Evolutionary conservation across 805 yeast genomes (phyloP), one percentile per base, ranked within the genome.

Genomic region (Ogataea naganishii): DNA sequence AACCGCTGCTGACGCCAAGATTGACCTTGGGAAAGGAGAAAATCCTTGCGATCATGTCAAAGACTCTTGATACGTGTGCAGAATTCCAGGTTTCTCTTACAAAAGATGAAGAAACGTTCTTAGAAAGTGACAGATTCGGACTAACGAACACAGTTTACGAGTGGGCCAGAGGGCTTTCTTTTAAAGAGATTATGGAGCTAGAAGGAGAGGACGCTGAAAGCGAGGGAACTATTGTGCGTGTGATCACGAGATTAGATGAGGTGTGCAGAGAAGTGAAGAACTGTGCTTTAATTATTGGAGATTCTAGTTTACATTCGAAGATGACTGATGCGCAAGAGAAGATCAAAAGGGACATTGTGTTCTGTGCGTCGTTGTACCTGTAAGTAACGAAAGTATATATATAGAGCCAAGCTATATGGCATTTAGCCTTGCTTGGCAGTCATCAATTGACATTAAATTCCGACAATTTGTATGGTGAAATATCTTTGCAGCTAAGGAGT

Each of bases 141-240:
- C 65, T 92, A 46, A 82, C 85, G 56, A 89, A 86, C 51, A 95
- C 85, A 9, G 95, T 89, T 4, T 92, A 89, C 52, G 96, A 92
- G 57, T 92, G 99, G 99, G 96, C 97, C 1, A 68, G 94, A 40
- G 99, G 98, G 2, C 69, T 79, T 66, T 69, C 94, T 1, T 92
- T 92, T 62, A 80, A 80, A 40, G 94, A 85, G 34, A 89, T 92
- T 40, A 92, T 88, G 80, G 79, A 74, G 36, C 68, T 85, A 39
- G 83, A 95, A 34, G 28, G 29, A 8, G 30, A 24, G 14, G 30
- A 24, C n/a, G 30, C 24, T 18, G 59, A 53, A 30, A 51, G 54
- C 14, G 98, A 92, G 57, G 99, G 99, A 24, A 83, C 95, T 0
- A 92, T 92, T 48, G 98, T 92, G 14, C 71, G 98, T 48, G 97